These are phyloP conservation scores for Didymella pomorum DNA, from an alignment of 2,329 filamentous ascomycete genomes.

Conservation along the genomic window DNA sequence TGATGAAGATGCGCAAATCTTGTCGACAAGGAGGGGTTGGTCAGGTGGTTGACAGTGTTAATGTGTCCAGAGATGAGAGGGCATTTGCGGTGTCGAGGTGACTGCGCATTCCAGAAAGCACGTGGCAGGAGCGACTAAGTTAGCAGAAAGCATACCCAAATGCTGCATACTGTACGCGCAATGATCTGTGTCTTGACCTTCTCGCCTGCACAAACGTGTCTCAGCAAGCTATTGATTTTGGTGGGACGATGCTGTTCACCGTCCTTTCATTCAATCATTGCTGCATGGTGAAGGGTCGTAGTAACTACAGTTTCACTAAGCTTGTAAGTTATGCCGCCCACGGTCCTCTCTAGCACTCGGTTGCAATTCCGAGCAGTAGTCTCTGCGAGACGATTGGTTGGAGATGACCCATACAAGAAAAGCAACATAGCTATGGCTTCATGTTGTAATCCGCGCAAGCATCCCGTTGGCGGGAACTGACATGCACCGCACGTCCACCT, in stretches of 20 bases:
- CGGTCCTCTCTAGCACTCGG: background rate
- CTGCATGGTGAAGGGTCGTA: background rate
- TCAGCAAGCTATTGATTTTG: background rate
- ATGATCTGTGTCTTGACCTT: background rate
- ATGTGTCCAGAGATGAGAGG: background rate
- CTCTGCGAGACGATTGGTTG: background rate
- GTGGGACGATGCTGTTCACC: background rate
- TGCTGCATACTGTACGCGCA: background rate
- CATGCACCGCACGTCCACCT: constrained; percentile 4
- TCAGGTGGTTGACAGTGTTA: background rate
- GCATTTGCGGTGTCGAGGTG: background rate
- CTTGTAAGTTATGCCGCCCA: background rate
- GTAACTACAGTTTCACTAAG: background rate
- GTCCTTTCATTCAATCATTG: background rate
- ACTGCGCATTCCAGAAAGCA: background rate
- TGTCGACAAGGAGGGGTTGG: background rate
- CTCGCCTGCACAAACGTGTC: background rate
- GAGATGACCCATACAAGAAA: background rate
- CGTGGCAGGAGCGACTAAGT: constrained; percentile 1
- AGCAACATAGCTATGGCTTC: background rate
- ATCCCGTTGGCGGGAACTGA: constrained; percentile 8
- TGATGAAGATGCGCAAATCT: constrained; percentile 1
- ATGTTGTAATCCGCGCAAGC: constrained; percentile 13
- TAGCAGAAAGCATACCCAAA: background rate
- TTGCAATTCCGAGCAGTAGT: background rate